A percentile compares a stretch with the other conserved stretches of the same genome.
These are phyloP conservation scores for Pseudevernia furfuracea DNA, from an alignment of 495 filamentous ascomycete species.

Conservation along the genomic window DNA sequence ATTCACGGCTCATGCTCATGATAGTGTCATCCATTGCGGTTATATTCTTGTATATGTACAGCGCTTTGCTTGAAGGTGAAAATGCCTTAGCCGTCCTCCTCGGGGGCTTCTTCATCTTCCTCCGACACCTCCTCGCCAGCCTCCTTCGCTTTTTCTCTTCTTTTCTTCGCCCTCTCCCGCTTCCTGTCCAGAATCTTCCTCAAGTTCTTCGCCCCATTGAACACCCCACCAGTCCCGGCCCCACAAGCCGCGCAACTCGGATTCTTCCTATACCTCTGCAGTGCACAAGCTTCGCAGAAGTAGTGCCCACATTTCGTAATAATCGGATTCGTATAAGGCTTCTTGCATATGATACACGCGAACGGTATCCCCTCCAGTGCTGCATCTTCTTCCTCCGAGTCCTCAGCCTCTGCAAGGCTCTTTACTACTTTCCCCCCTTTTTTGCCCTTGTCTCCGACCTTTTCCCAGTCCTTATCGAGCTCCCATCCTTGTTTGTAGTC, in stretches of 20 bases:
- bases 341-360: slow-evolving; percentile 86
- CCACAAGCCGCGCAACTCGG: slow-evolving; percentile 82
- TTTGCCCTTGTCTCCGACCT: slow-evolving; percentile 65
- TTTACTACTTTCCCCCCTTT: slow-evolving; percentile 49
- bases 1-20: background rate
- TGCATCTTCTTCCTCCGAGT: slow-evolving; percentile 65
- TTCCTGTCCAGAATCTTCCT: slow-evolving; percentile 79
- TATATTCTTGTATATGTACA: background rate
- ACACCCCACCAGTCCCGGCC: slow-evolving; percentile 76
- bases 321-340: slow-evolving; percentile 71
- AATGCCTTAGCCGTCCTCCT: background rate
- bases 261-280: slow-evolving; percentile 73
- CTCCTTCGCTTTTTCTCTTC: slow-evolving; percentile 61
- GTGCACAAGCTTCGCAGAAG: slow-evolving; percentile 84
- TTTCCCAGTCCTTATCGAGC: slow-evolving; percentile 89
- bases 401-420: slow-evolving; percentile 39
- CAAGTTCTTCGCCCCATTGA: slow-evolving; percentile 79
- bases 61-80: background rate
- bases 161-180: slow-evolving; percentile 57
- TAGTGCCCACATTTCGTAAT: slow-evolving; percentile 91
- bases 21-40: background rate
- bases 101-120: slow-evolving; percentile 46
- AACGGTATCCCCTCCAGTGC: slow-evolving; percentile 85
- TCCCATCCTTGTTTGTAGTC: slow-evolving; percentile 95
- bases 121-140: slow-evolving; percentile 61